Evolutionary conservation across 176 grass and related monocot genomes (phyloP).

Genomic region (Rhynchospora pubera): DNA sequence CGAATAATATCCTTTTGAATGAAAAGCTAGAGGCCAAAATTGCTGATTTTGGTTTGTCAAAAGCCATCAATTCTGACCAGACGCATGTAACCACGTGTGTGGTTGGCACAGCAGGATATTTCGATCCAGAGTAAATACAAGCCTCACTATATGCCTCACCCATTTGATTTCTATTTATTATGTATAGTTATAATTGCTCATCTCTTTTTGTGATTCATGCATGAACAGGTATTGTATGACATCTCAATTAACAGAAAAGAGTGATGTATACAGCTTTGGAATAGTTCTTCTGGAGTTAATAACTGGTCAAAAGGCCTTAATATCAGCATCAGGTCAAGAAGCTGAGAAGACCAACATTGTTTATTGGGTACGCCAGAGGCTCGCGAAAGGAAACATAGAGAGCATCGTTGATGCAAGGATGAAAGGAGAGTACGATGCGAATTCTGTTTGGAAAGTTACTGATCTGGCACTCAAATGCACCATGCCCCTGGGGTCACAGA

Average conservation of each 20-base stretch:
- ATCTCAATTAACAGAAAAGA: constrained; percentile 25
- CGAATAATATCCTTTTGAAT: constrained; percentile 41
- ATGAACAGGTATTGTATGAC: constrained; percentile 19
- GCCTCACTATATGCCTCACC: background rate
- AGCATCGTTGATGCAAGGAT: constrained; percentile 23
- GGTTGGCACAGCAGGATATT: constrained; percentile 34
- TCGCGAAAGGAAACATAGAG: constrained; percentile 18
- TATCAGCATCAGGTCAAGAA: background rate
- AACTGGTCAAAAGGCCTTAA: constrained; percentile 21
- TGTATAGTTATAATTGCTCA: background rate
- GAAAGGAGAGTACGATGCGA: constrained; percentile 11
- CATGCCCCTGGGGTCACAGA: background rate
- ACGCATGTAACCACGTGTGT: constrained; percentile 26
- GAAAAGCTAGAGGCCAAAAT: constrained; percentile 44
- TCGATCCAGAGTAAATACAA: constrained; percentile 43
- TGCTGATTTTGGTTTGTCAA: constrained; percentile 56
- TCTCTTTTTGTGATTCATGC: background rate
- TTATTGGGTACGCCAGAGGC: background rate
- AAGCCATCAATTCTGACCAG: constrained; percentile 4
- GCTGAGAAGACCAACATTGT: background rate
- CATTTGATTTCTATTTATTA: too few species aligned
- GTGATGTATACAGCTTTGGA: constrained; percentile 35
- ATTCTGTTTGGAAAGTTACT: constrained; percentile 30
- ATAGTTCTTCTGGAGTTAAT: constrained; percentile 32
- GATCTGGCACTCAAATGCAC: constrained; percentile 31